Base-by-base conservation (phyloP, 2,329 filamentous ascomycete species). In the Epichloe typhina region DNA sequence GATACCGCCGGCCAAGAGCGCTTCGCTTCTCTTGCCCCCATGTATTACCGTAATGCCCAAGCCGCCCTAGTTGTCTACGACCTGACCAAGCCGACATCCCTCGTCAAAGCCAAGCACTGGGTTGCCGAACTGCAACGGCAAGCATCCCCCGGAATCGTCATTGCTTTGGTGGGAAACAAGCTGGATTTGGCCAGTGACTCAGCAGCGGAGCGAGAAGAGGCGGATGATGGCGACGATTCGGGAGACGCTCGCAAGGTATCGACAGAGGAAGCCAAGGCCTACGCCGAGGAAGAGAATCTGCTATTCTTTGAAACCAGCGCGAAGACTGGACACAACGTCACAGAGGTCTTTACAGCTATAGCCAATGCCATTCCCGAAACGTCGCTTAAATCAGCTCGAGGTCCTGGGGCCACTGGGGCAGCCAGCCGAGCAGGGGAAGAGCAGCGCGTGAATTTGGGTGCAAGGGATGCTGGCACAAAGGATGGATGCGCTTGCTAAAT, bases 31-130 rank as follows among this genome's bases (percentile, higher is more conserved):
- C 81, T 97, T 54, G 93, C 93, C 49, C 93, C 91, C 61, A 97
- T 97, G 93, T 98, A 98, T 79, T 97, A 97, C 76, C 89, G 91
- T 70, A 97, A 98, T 67, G 93, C 93, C 48, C 91, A 97, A 73
- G 89, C 90, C 56, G 93, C 93, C 13, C 86, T 98, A 59, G 91
- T 98, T 55, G 91, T 97, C 66, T 98, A 97, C 80, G 91, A 98
- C 66, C 83, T 98, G 61, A 98, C 93, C 55, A 97, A 97, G 70
- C 86, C 90, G 42, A 93, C 88, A 47, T 95, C 89, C 46, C 83
- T 98, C 59, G 82, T 88, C 69, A 97, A 98, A 74, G 93, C 93
- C 49, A 95, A 95, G 72, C 91, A 97, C 76, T 98, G 91, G 91
- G 90, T 98, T 51, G 91, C 91, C 51, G 91, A 98, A 71, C 79